Evolutionary conservation across 208 protist species (phyloP).

Genomic region (Balamuthia mandrillaris): DNA sequence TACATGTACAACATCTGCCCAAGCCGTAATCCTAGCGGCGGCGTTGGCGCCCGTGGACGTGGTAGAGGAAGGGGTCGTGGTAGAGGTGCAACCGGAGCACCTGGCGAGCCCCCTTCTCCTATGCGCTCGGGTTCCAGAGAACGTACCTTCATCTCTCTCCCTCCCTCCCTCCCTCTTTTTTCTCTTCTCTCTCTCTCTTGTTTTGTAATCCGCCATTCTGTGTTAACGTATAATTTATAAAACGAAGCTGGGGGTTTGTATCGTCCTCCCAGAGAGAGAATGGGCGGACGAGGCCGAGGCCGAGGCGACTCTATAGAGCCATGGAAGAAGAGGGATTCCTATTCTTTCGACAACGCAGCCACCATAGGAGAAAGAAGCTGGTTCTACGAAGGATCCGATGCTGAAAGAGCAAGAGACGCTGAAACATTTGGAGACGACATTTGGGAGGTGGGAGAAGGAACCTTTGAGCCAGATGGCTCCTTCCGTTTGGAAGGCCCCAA

Average conservation of each 20-base stretch:
- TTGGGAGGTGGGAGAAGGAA: too few species aligned
- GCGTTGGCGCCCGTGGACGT: background rate
- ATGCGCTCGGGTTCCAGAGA: too few species aligned
- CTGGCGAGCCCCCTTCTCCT: too few species aligned
- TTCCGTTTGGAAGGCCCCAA: slow-evolving; percentile 8
- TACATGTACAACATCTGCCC: slow-evolving; percentile 25
- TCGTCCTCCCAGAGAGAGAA: background rate
- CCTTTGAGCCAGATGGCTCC: background rate
- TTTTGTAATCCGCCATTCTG: background rate
- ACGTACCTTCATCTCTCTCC: background rate
- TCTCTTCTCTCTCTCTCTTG: background rate
- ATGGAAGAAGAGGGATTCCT: too few species aligned
- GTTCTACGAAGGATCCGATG: background rate
- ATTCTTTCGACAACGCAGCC: too few species aligned
- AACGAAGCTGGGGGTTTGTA: too few species aligned
- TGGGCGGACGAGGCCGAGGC: too few species aligned
- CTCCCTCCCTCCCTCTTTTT: background rate
- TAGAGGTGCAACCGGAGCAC: background rate
- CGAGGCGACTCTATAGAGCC: too few species aligned
- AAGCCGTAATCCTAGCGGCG: background rate
- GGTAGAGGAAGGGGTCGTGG: background rate
- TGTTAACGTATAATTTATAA: too few species aligned
- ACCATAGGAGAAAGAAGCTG: background rate
- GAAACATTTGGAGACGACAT: too few species aligned
- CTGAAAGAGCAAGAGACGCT: slow-evolving; percentile 10